A percentile compares a stretch with the other conserved stretches of the same genome.
Evolutionary conservation across 768 basidiomycete genomes (phyloP).

Genomic region (Collybia mongolica): DNA sequence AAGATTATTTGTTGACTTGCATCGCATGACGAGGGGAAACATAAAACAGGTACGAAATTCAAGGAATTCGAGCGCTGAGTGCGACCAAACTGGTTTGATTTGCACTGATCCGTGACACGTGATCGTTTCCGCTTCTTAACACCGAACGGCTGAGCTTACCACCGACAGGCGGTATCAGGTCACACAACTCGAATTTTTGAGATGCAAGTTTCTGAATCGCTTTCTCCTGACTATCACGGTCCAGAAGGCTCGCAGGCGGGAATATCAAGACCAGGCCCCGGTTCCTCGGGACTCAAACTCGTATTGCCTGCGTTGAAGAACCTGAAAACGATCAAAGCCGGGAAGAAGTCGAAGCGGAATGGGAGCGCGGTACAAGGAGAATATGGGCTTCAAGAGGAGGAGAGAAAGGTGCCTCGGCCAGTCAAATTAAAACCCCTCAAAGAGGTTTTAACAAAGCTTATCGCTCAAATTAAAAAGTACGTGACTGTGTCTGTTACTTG

Average conservation of each 20-base stretch:
- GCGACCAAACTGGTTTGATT: conserved; percentile 1
- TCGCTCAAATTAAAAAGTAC: conserved; percentile 75
- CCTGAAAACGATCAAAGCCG: conserved; percentile 54
- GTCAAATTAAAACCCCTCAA: conserved; percentile 78
- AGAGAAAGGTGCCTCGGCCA: conserved; percentile 51
- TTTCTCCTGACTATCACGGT: conserved; percentile 4
- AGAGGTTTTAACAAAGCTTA: conserved; percentile 67
- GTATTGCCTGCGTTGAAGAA: conserved; percentile 67
- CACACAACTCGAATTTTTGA: conserved; percentile 9
- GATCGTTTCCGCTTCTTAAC: conserved; percentile 6
- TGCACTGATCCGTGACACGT: too few species aligned
- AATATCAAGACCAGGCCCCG: conserved; percentile 22
- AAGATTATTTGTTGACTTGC: background rate
- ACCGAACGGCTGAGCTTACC: conserved; percentile 10
- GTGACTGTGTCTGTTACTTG: conserved; percentile 12
- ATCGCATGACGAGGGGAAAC: background rate
- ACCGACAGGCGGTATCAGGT: conserved; percentile 8
- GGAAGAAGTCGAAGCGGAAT: conserved; percentile 44
- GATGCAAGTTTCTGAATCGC: conserved; percentile 21
- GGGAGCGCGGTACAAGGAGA: conserved; percentile 18
- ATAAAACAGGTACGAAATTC: conserved; percentile 3
- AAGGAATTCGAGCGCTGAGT: background rate
- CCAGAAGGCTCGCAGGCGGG: conserved; percentile 3
- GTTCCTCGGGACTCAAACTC: conserved; percentile 57
- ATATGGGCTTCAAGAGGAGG: conserved; percentile 30